A percentile compares a stretch with the other conserved stretches of the same genome.
phyloP scores from a whole-genome alignment of 345 rosid genomes.

The Dipteronia sinensis region DNA sequence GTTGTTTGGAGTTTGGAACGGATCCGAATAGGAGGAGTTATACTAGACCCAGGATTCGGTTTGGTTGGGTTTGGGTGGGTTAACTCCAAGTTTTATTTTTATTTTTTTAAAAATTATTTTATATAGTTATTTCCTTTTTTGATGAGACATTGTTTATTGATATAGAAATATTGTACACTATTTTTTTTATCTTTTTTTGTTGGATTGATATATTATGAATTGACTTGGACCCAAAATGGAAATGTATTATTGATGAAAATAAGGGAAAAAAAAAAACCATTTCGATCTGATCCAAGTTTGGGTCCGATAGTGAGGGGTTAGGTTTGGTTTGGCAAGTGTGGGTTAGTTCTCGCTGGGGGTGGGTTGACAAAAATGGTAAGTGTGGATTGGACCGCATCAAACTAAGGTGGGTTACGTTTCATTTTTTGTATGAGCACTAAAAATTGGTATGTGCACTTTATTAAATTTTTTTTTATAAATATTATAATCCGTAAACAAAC shows the following conservation, averaged over 20 bases:
- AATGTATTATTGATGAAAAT: background rate
- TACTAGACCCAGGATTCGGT: conserved; percentile 14
- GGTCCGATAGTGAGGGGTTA: background rate
- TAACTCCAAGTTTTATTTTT: background rate
- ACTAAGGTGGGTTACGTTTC: too few relatives aligned
- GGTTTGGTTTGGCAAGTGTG: background rate
- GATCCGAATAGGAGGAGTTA: conserved; percentile 32
- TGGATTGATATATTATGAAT: too few relatives aligned
- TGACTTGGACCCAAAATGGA: background rate
- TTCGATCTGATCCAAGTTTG: background rate
- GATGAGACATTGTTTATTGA: background rate
- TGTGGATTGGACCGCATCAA: background rate
- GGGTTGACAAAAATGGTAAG: background rate
- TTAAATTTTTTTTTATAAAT: too few relatives aligned
- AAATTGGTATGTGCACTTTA: too few relatives aligned
- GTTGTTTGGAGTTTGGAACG: conserved; percentile 17
- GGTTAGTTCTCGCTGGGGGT: background rate
- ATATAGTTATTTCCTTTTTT: too few relatives aligned
- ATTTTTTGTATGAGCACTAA: too few relatives aligned
- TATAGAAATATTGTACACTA: background rate
- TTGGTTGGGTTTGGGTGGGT: conserved; percentile 18
- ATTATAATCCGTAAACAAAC: too few relatives aligned
- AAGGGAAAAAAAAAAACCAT: background rate
- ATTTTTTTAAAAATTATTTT: background rate
- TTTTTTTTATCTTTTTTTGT: too few relatives aligned